These are phyloP conservation scores for Saposhnikovia divaricata DNA, from an alignment of 129 eudicot species.

Conservation along the genomic window DNA sequence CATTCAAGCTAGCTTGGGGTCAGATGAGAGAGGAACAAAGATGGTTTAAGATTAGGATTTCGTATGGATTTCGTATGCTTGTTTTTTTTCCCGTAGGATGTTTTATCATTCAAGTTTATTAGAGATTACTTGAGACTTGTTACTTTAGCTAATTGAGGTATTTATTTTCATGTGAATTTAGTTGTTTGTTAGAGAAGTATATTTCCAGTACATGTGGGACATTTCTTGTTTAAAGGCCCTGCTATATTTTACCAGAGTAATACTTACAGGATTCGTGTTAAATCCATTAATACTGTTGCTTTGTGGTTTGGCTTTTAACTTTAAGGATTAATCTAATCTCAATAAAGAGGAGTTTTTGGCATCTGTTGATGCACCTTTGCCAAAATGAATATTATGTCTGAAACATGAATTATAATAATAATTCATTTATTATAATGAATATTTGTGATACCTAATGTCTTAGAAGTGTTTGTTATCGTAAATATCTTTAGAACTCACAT, in stretches of 20 bases:
- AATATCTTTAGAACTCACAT: background rate
- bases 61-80: no score
- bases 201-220: background rate
- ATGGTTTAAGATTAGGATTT: background rate
- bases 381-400: background rate
- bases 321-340: background rate
- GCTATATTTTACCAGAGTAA: background rate
- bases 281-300: background rate
- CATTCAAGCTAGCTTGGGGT: background rate
- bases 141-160: background rate
- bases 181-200: background rate
- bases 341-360: background rate
- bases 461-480: background rate
- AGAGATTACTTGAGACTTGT: background rate
- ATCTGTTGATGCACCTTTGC: background rate
- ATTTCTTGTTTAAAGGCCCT: no score
- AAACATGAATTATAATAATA: no score
- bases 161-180: background rate
- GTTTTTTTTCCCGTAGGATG: no score
- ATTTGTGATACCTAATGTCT: background rate
- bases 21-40: background rate
- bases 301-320: background rate
- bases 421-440: background rate
- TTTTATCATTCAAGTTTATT: no score
- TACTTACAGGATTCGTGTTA: background rate